These are phyloP conservation scores for Umbellularia californica DNA, from an alignment of 164 flowering plant genomes.

Conservation along the genomic window DNA sequence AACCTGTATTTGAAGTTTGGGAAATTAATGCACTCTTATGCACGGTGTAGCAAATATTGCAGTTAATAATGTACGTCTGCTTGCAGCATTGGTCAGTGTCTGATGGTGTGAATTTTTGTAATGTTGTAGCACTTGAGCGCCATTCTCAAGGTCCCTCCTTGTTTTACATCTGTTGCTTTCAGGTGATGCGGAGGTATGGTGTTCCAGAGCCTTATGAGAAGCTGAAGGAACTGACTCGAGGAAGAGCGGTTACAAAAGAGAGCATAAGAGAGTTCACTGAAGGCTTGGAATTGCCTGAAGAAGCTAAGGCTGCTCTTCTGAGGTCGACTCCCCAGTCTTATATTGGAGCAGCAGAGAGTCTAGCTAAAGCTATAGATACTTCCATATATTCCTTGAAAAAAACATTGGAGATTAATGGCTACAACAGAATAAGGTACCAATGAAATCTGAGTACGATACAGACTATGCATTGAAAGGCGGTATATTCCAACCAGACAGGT, in stretches of 20 bases:
- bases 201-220: slow-evolving; percentile 97
- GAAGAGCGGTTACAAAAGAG: slow-evolving; percentile 70
- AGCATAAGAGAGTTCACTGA: slow-evolving; percentile 65
- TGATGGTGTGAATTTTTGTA: neutral
- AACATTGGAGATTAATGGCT: slow-evolving; percentile 24
- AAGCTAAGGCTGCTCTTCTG: slow-evolving; percentile 57
- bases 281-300: slow-evolving; percentile 64
- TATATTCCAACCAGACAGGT: neutral
- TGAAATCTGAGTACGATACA: neutral
- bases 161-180: neutral
- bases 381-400: slow-evolving; percentile 7
- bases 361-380: slow-evolving; percentile 43
- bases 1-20: no score
- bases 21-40: no score
- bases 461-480: neutral
- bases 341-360: slow-evolving; percentile 62
- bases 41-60: no score
- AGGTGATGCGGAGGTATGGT: slow-evolving; percentile 96
- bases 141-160: neutral
- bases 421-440: neutral
- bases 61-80: no score
- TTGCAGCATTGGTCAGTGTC: neutral
- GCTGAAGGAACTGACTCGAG: slow-evolving; percentile 90
- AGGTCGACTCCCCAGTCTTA: slow-evolving; percentile 71
- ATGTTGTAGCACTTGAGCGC: neutral